Conservation (phyloP, 495 filamentous ascomycete species). For the Patellaria atrata region DNA sequence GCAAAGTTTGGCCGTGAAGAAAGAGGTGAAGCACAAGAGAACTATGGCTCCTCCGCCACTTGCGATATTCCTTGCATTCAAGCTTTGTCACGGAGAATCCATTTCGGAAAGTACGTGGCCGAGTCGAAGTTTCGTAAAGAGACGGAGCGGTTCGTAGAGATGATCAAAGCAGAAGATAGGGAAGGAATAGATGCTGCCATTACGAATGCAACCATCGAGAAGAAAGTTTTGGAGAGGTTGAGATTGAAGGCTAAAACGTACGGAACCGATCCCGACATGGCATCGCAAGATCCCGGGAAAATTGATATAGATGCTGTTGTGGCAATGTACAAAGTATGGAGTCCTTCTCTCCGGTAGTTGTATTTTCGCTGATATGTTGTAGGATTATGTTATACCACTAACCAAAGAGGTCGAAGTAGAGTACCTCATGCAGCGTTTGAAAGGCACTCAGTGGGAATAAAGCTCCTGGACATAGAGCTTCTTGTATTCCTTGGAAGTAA, state of each 20-base stretch:
- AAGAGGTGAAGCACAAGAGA: constrained; percentile 75
- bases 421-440: constrained; percentile 87
- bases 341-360: not conserved
- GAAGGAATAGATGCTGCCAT: constrained; percentile 76
- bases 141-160: constrained; percentile 55
- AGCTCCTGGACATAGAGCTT: no score
- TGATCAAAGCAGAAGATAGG: constrained; percentile 70
- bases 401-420: constrained; percentile 97
- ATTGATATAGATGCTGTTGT: constrained; percentile 90
- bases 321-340: constrained; percentile 68
- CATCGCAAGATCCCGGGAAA: constrained; percentile 45
- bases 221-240: constrained; percentile 78
- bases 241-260: constrained; percentile 89
- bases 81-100: constrained; percentile 79
- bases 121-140: constrained; percentile 93
- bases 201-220: constrained; percentile 77
- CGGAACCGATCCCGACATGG: constrained; percentile 71
- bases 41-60: constrained; percentile 86
- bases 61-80: constrained; percentile 86
- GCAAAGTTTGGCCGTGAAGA: constrained; percentile 56
- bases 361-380: no score
- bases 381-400: constrained; percentile 86
- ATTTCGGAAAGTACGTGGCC: constrained; percentile 98
- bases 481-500: no score
- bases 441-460: constrained; percentile 49